Percentiles rank a stretch among this genome's conserved stretches.
phyloP scores from a whole-genome alignment of 2,329 filamentous ascomycete species.

The Aspergillus brunneoviolaceus region DNA sequence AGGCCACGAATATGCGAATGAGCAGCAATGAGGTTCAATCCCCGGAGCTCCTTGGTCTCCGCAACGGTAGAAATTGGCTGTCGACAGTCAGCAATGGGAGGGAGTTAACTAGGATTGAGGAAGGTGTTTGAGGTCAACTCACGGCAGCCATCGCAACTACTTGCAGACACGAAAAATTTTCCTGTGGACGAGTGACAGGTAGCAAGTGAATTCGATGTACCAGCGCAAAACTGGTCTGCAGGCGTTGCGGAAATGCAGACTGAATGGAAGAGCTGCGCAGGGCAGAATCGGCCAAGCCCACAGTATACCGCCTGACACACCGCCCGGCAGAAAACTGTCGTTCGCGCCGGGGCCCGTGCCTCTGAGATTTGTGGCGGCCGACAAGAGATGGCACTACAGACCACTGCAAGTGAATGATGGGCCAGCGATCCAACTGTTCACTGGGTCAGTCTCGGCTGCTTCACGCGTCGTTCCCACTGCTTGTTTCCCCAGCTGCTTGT shows the following conservation, averaged over 20 bases:
- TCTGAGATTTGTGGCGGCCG: neutral
- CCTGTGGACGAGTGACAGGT: constrained; percentile 1
- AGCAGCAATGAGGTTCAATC: constrained; percentile 94
- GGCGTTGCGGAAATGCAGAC: constrained; percentile 14
- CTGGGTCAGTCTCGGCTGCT: neutral
- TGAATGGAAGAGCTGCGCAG: constrained; percentile 13
- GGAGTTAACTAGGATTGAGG: neutral
- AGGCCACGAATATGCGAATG: constrained; percentile 97
- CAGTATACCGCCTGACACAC: constrained; percentile 9
- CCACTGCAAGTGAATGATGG: neutral
- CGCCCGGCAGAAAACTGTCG: constrained; percentile 31
- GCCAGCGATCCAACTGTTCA: neutral
- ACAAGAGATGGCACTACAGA: neutral
- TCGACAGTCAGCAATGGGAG: constrained; percentile 7
- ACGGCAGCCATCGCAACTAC: constrained; percentile 39
- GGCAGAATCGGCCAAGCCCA: constrained; percentile 16
- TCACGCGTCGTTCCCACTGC: neutral
- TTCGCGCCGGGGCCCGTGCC: neutral
- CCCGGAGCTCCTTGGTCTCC: constrained; percentile 92
- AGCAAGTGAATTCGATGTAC: constrained; percentile 5
- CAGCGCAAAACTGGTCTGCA: constrained; percentile 17
- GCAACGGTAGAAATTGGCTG: constrained; percentile 77
- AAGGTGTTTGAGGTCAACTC: constrained; percentile 15
- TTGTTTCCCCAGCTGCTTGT: neutral
- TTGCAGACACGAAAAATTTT: constrained; percentile 9